phyloP scores from a whole-genome alignment of 768 basidiomycete genomes.

The Dictyophora rubrovolvata region DNA sequence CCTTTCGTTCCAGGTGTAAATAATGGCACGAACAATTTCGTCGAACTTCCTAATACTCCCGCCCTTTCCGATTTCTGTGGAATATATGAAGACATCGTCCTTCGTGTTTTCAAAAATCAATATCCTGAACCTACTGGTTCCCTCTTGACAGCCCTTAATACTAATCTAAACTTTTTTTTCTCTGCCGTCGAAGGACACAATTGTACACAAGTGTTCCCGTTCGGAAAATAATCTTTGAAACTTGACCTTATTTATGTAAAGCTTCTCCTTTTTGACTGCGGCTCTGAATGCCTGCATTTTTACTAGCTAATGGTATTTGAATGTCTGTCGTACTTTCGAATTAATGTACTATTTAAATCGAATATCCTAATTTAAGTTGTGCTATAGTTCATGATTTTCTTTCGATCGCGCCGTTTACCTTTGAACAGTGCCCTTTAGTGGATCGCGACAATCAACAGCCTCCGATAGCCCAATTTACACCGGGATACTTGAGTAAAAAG shows the following conservation, averaged over 20 bases:
- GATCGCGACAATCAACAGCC: too few species aligned
- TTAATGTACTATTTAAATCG: too few species aligned
- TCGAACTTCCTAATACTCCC: not conserved
- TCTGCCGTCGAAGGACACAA: not conserved
- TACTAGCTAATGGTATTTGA: too few species aligned
- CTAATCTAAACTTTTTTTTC: slow-evolving; percentile 2
- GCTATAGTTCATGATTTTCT: too few species aligned
- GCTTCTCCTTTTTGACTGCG: too few species aligned
- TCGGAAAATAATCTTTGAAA: not conserved
- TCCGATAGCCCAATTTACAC: too few species aligned
- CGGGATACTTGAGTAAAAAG: too few species aligned
- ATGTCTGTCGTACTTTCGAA: too few species aligned
- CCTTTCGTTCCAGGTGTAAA: slow-evolving; percentile 3
- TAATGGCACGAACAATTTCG: slow-evolving; percentile 1
- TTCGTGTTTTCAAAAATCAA: not conserved
- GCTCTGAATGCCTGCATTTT: too few species aligned
- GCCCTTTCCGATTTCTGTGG: not conserved
- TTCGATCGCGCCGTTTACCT: too few species aligned
- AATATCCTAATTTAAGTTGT: too few species aligned
- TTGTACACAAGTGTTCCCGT: not conserved
- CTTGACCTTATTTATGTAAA: not conserved
- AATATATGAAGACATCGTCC: slow-evolving; percentile 5
- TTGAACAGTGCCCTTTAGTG: too few species aligned
- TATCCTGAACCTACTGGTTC: slow-evolving; percentile 7
- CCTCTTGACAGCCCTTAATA: slow-evolving; percentile 3